Base-by-base conservation (phyloP, 2,329 filamentous ascomycete species). In the Plectosphaerella cucumerina region DNA sequence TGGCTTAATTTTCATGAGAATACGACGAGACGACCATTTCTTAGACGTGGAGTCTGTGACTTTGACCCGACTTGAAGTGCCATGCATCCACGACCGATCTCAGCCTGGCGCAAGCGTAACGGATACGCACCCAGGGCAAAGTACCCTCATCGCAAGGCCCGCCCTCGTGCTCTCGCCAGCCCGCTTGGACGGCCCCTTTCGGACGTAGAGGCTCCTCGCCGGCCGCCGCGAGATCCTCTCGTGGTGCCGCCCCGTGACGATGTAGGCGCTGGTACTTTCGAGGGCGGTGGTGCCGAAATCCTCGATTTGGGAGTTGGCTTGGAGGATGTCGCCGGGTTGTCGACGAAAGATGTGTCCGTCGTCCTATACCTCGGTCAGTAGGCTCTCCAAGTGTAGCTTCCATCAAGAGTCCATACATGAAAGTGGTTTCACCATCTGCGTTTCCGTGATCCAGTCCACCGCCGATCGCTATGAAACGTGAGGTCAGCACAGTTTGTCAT, bases 341-440 rank as follows among this genome's bases (percentile, higher is more conserved):
- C 90, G 50, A 96, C 84, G 63, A 96, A 97, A 2, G 89, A 90
- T 6, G 87, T 95, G 64, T 96, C 91, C 11, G 90, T 96, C 21
- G 92, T 96, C 78, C 89, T 93, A 58, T 5, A 42, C 50, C 54
- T 62, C 53, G 58, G 61, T 55, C 46, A 55, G 39, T 6, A 18
- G 20, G 53, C 59, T 50, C 12, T 4, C 4, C 5, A 44, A 14
- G 18, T 14, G 31, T 8, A 18, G 39, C 31, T 21, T 20, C 31
- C 17, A n/a, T 15, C 45, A n/a, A 11, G 33, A 35, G 21, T 23
- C 21, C 45, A 34, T 72, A 89, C 85, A 97, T 82, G 62, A 96
- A 96, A 1, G 92, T 96, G 48, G 87, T 88, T 60, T 97, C 92
- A 15, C 69, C 69, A n/a, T 82, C 78, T 20, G 68, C 51, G 18